A percentile compares a stretch with the other conserved stretches of the same genome.
Conservation (phyloP, 345 rosid species). For the Dipteronia sinensis region DNA sequence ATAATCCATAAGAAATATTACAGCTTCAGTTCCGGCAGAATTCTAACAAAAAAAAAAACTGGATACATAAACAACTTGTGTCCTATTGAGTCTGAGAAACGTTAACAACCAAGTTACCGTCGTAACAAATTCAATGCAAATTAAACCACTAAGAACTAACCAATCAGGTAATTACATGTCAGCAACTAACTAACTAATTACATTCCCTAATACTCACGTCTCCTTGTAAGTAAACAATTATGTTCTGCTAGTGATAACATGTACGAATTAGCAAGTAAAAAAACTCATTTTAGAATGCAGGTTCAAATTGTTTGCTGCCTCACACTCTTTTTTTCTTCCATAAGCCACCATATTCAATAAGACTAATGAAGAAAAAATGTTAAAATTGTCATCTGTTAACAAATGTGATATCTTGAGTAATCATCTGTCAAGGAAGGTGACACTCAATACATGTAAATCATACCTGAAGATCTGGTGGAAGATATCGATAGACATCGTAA, state of each 20-base stretch:
- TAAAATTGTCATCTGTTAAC: background rate
- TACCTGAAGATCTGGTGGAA: slow-evolving; percentile 98
- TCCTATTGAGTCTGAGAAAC: background rate
- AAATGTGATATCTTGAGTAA: background rate
- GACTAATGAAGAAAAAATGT: background rate
- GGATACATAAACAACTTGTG: background rate
- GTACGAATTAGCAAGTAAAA: no score
- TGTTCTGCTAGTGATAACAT: no score
- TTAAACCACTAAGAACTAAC: background rate
- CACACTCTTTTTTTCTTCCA: background rate
- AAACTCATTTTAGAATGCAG: background rate
- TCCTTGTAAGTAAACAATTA: no score
- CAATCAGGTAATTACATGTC: no score
- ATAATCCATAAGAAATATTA: background rate
- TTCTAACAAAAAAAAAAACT: background rate
- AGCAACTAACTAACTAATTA: no score
- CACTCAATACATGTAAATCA: background rate
- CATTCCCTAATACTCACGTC: no score
- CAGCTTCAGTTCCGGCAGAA: background rate
- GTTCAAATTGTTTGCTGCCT: background rate
- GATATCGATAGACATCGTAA: slow-evolving; percentile 91
- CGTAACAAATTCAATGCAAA: background rate
- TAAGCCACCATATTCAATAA: no score
- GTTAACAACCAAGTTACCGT: background rate
- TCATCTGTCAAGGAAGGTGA: background rate